These are phyloP conservation scores for Pythium dissimile DNA, from an alignment of 352 stramenopile species.

Conservation along the genomic window DNA sequence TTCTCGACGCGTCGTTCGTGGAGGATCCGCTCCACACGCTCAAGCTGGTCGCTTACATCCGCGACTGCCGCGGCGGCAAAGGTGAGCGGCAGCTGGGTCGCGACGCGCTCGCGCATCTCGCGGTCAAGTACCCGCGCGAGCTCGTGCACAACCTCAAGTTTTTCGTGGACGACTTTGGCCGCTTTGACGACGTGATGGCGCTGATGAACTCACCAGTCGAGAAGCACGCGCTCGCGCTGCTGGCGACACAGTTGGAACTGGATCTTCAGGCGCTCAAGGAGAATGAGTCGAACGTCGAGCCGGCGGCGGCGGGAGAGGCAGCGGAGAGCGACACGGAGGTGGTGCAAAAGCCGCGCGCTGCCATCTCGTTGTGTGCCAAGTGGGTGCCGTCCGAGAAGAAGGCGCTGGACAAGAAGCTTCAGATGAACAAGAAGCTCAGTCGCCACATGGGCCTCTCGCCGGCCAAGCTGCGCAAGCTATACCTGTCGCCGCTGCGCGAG, in stretches of 20 bases:
- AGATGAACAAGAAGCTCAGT: constrained; percentile 50
- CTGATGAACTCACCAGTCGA: constrained; percentile 41
- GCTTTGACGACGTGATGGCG: constrained; percentile 43
- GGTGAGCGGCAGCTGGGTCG: constrained; percentile 41
- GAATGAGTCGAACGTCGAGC: too few species aligned
- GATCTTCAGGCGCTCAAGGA: constrained; percentile 28
- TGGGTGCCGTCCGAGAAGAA: constrained; percentile 62
- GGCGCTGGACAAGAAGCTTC: constrained; percentile 41
- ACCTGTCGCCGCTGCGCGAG: constrained; percentile 39
- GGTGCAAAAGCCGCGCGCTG: background rate
- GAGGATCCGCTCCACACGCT: constrained; percentile 52
- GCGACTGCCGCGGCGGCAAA: constrained; percentile 46
- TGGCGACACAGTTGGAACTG: constrained; percentile 27
- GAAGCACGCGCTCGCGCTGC: constrained; percentile 35
- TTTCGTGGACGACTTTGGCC: constrained; percentile 41
- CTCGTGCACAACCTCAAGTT: constrained; percentile 45
- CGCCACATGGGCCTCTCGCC: constrained; percentile 38
- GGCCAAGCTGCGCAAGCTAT: constrained; percentile 40
- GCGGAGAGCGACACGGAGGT: background rate
- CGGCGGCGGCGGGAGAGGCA: too few species aligned
- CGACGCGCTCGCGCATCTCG: constrained; percentile 36
- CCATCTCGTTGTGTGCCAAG: constrained; percentile 48
- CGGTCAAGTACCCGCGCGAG: constrained; percentile 25
- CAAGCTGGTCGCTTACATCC: constrained; percentile 50
- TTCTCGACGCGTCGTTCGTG: constrained; percentile 36